Percentiles rank a stretch among this genome's conserved stretches.
These are phyloP conservation scores for Yamadazyma blattariae DNA, from an alignment of 1,139 yeast genomes.

Conservation along the genomic window DNA sequence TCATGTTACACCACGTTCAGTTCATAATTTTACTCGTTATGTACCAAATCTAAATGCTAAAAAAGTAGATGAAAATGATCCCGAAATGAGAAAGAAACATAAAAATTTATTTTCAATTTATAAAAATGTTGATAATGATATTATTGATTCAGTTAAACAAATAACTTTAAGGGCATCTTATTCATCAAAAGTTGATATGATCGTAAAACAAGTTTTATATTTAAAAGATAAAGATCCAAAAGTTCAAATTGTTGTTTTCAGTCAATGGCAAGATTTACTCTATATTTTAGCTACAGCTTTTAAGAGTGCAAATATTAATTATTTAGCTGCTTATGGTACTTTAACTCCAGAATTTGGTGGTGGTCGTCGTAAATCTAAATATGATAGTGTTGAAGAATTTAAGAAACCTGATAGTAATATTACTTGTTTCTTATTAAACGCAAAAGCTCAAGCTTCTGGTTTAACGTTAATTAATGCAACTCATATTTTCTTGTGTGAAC, in stretches of 20 bases:
- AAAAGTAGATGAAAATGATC: slow-evolving; percentile 35
- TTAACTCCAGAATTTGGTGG: slow-evolving; percentile 31
- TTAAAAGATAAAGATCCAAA: slow-evolving; percentile 54
- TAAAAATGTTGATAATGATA: slow-evolving; percentile 40
- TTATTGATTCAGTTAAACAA: slow-evolving; percentile 44
- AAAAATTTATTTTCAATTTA: slow-evolving; percentile 45
- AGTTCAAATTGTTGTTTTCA: slow-evolving; percentile 79
- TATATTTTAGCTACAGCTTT: slow-evolving; percentile 68
- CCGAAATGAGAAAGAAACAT: slow-evolving; percentile 12
- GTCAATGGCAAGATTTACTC: slow-evolving; percentile 83
- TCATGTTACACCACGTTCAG: slow-evolving; percentile 37
- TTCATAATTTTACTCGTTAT: slow-evolving; percentile 58
- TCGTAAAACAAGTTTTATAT: slow-evolving; percentile 68
- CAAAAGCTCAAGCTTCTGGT: slow-evolving; percentile 87
- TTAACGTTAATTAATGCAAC: slow-evolving; percentile 87
- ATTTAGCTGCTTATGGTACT: slow-evolving; percentile 42
- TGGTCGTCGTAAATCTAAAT: slow-evolving; percentile 26
- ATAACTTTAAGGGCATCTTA: slow-evolving; percentile 48
- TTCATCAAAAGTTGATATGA: slow-evolving; percentile 84
- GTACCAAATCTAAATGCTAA: slow-evolving; percentile 48
- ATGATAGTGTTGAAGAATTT: slow-evolving; percentile 57
- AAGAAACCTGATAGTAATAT: slow-evolving; percentile 54
- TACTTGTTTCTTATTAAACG: slow-evolving; percentile 83
- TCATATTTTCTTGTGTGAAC: slow-evolving; percentile 88
- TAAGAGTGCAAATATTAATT: slow-evolving; percentile 52